Evolutionary conservation across 495 filamentous ascomycete genomes (phyloP), one percentile per base, ranked within the genome.

Genomic region (Neurospora hispaniola): DNA sequence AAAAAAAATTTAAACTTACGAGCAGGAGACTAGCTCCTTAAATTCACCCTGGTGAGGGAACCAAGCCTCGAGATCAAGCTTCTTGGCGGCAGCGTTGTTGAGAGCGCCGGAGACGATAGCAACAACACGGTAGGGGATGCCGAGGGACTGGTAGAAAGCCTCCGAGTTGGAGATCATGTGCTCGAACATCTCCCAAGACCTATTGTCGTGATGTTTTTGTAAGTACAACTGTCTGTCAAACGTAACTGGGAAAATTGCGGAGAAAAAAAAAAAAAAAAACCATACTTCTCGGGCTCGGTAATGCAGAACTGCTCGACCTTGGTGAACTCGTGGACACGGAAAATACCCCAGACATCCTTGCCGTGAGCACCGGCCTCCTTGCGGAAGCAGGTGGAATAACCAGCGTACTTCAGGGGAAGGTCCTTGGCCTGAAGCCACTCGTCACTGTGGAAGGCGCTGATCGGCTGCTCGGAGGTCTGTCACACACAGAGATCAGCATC

Each of bases 301-400:
- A 98, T 86, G 75, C 97, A 87, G 76, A 98, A 98, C 85, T 98
- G 95, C 79, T 98, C 94, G 69, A 97, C 88, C 90, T 99, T 99
- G 82, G 98, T 96, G 78, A 99, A 99, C 79, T 99, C 95, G 82
- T 99, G 96, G 48, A 98, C 94, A 77, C 96, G 90, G 87, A 98
- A 99, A 75, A 98, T 93, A 71, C 96, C 96, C 96, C 96, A 99
- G 6, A 96, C 95, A 78, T 99, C 96, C 82, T 93, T 93, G 43
- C 96, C 96, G 78, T 97, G 94, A 43, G 87, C 85, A 68, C 96
- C 96, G 42, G 96, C 96, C 80, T 99, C 96, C 85, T 96, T 94
- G 59, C 96, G 89, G 82, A 97, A 99, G 79, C 94, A 97, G 23
- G 96, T 97, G 75, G 90, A 93, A 85, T 93, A 97, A 9, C 96